Evolutionary conservation across 1,284 basidiomycete genomes (phyloP).

Genomic region (Salmacisia buchloeana): DNA sequence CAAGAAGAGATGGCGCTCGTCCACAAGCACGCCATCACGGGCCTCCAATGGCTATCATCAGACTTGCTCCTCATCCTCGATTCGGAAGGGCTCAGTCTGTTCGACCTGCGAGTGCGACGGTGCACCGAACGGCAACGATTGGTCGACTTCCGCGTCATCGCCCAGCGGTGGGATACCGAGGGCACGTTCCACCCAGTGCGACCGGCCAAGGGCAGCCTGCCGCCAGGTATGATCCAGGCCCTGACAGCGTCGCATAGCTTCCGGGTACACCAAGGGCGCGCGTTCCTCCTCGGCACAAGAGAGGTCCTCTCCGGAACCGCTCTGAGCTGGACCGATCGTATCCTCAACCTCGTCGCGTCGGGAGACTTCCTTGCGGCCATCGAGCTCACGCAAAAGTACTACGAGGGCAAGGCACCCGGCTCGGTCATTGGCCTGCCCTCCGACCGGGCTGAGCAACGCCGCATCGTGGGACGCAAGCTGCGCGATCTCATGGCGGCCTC

Average conservation of each 20-base stretch:
- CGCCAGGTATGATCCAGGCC: neutral
- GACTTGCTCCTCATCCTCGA: conserved; percentile 34
- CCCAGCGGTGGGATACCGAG: neutral
- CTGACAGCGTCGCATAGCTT: conserved; percentile 62
- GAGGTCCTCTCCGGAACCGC: conserved; percentile 77
- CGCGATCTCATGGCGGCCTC: conserved; percentile 81
- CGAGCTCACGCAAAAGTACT: conserved; percentile 75
- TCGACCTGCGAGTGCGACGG: conserved; percentile 29
- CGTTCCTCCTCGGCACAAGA: conserved; percentile 66
- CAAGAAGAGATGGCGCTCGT: conserved; percentile 38
- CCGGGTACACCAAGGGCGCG: conserved; percentile 76
- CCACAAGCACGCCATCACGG: conserved; percentile 50
- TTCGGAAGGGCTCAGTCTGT: conserved; percentile 22
- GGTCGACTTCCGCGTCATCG: neutral
- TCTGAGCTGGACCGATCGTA: conserved; percentile 89
- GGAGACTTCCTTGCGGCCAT: conserved; percentile 89
- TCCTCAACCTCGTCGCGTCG: conserved; percentile 73
- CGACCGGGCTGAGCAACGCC: conserved; percentile 59
- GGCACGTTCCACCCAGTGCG: conserved; percentile 16
- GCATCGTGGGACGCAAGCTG: conserved; percentile 70
- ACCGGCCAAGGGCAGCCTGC: conserved; percentile 54
- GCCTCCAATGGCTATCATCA: conserved; percentile 55
- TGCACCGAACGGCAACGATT: conserved; percentile 31
- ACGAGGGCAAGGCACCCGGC: conserved; percentile 72
- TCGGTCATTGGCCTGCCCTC: conserved; percentile 82